Evolutionary conservation across 208 protist genomes (phyloP), one percentile per base, ranked within the genome.

Genomic region (Porcisia hertigi): DNA sequence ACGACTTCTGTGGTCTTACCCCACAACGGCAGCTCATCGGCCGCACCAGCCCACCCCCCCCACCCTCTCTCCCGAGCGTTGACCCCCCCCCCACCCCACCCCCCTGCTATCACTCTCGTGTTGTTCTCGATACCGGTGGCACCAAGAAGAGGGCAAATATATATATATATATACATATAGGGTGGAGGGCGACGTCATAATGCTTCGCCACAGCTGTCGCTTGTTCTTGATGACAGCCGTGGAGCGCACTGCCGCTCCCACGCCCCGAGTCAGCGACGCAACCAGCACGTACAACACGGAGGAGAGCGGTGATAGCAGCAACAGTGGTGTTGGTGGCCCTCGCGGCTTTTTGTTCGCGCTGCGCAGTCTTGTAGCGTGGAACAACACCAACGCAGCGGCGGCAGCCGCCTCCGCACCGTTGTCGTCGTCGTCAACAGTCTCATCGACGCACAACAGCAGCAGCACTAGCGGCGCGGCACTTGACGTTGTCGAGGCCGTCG

Each of bases 351-450:
- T 88, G 53, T 47, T 72, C 36, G 66, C 65, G 18, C 62, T 88
- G 45, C 80, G 84, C 41, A 71, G 75, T 52, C 79, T 89, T 43
- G 49, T 86, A 11, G 74, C 76, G n/a, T 88, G 81, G 81, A 86
- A 85, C 77, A 75, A 67, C 62, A 60, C 75, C 8, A 88, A 86
- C 66, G 76, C 79, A 14, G 79, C 80, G 20, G 84, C 79, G 60
- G 76, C 79, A 14, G 79, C 80, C 11, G 84, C 79, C 0, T 65
- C 65, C 49, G 18, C 49, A 41, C 41, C 54, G 39, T 64, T 52
- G 54, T 60, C 7, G 23, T 54, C 71, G 3, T 34, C 30, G 47
- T 71, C 47, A 34, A 25, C 4, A 49, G 16, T 20, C 41, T 8
- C 63, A 67, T 9, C 18, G 47, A 52, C 47, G 11, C 47, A 52